Conservation (phyloP, 2,329 filamentous ascomycete genomes). For the Aspergillus jensenii region DNA sequence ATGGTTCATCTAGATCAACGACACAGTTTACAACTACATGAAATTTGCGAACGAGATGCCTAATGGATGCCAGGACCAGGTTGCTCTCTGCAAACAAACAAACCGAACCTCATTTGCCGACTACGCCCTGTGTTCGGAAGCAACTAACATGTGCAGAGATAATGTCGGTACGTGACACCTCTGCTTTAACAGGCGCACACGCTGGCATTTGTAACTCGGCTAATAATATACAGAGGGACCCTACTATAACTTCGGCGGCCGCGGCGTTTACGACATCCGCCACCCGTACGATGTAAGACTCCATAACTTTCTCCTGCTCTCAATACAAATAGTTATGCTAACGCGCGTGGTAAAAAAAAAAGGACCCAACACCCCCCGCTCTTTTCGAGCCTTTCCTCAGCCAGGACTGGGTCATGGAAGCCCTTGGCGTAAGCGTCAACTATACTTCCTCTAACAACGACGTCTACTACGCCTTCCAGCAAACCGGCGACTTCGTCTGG, state of each 20-base stretch:
- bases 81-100: slow-evolving; percentile 63
- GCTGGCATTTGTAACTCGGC: background rate
- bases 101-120: slow-evolving; percentile 58
- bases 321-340: background rate
- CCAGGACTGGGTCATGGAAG: slow-evolving; percentile 54
- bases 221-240: slow-evolving; percentile 41
- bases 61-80: slow-evolving; percentile 60
- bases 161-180: slow-evolving; percentile 47
- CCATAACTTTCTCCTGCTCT: background rate
- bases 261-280: slow-evolving; percentile 63
- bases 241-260: slow-evolving; percentile 55
- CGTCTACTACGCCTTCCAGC: slow-evolving; percentile 51
- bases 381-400: slow-evolving; percentile 67
- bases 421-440: slow-evolving; percentile 64
- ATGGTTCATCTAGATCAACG: slow-evolving; percentile 45
- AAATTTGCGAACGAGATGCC: slow-evolving; percentile 62
- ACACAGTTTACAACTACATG: slow-evolving; percentile 60
- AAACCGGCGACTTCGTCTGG: slow-evolving; percentile 62
- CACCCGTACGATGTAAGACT: slow-evolving; percentile 43
- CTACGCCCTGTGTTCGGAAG: slow-evolving; percentile 53
- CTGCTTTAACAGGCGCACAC: background rate
- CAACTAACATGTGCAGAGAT: slow-evolving; percentile 55
- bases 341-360: slow-evolving; percentile 13
- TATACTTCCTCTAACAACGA: slow-evolving; percentile 50
- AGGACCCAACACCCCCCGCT: slow-evolving; percentile 63